phyloP scores from a whole-genome alignment of 495 filamentous ascomycete species.

The Amniculicola lignicola region DNA sequence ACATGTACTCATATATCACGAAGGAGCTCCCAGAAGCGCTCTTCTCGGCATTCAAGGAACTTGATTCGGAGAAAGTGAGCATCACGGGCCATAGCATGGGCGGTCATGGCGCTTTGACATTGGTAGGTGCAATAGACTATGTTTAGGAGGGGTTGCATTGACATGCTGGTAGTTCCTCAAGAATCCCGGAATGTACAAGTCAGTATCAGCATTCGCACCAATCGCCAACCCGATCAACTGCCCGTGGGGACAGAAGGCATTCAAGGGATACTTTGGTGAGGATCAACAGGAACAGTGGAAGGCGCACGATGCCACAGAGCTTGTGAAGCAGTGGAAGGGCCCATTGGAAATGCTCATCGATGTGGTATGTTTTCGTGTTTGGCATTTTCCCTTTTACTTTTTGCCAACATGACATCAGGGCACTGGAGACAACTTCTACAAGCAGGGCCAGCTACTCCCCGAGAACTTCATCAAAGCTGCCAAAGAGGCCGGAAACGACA shows the following conservation, averaged over 20 bases:
- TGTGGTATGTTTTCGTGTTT: slow-evolving; percentile 54
- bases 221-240: slow-evolving; percentile 83
- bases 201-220: slow-evolving; percentile 85
- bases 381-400: neutral
- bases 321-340: slow-evolving; percentile 71
- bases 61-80: slow-evolving; percentile 66
- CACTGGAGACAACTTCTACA: slow-evolving; percentile 92
- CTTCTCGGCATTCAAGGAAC: slow-evolving; percentile 60
- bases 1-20: slow-evolving; percentile 90
- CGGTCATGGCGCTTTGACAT: slow-evolving; percentile 87
- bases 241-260: slow-evolving; percentile 95
- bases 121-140: slow-evolving; percentile 59
- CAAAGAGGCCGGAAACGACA: slow-evolving; percentile 62
- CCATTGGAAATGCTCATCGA: slow-evolving; percentile 75
- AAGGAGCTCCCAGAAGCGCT: slow-evolving; percentile 74
- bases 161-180: slow-evolving; percentile 73
- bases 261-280: slow-evolving; percentile 80
- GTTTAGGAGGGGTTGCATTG: too few species aligned
- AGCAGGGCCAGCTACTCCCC: slow-evolving; percentile 84
- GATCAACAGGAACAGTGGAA: slow-evolving; percentile 71
- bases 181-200: slow-evolving; percentile 83
- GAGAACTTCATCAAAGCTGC: slow-evolving; percentile 87
- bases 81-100: slow-evolving; percentile 96
- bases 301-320: slow-evolving; percentile 87
- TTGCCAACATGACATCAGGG: slow-evolving; percentile 51